Base-by-base conservation (phyloP, 257 asterid genomes). In the Perilla frutescens region DNA sequence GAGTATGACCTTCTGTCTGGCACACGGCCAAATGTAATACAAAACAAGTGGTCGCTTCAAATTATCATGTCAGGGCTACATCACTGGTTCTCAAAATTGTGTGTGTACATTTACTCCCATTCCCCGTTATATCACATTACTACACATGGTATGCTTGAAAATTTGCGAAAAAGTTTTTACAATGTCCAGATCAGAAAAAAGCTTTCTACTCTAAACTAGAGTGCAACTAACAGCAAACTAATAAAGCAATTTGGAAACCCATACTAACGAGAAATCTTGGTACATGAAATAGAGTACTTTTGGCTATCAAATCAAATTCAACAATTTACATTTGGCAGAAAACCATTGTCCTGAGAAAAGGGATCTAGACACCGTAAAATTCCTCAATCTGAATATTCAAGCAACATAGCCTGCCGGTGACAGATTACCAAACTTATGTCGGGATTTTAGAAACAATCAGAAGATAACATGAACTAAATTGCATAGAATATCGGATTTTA, bases 291-390 rank as follows among this genome's bases (percentile, higher is more conserved):
- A 54, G 11, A 59, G 55, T 60, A 58, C 26, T 45, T 64, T 36
- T 29, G 40, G 66, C 47, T 40, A 45, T n/a, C 37, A 61, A 53
- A 77, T 75, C 68, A 62, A 58, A 77, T 74, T 47, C 79, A 80
- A 56, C 68, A 15, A 62, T 47, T 55, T 8, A 66, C 48, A 71
- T 39, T 63, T 41, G 64, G 64, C 62, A 32, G 62, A 74, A 44
- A 74, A 49, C 8, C 59, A 45, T 40, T 31, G 60, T 11, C 64
- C 36, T 45, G 61, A 51, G 34, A 32, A 59, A 70, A 50, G 68
- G 65, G 57, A 75, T 70, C 73, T 64, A 32, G 63, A 26, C 58
- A 41, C 39, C 34, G 74, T 8, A 60, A 34, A 37, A 37, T 37
- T 14, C 60, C 31, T 3, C 56, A 0, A 74, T 57, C 57, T 15